Base-by-base conservation (phyloP, 2,329 filamentous ascomycete genomes). In the Raffaelea albimanens region DNA sequence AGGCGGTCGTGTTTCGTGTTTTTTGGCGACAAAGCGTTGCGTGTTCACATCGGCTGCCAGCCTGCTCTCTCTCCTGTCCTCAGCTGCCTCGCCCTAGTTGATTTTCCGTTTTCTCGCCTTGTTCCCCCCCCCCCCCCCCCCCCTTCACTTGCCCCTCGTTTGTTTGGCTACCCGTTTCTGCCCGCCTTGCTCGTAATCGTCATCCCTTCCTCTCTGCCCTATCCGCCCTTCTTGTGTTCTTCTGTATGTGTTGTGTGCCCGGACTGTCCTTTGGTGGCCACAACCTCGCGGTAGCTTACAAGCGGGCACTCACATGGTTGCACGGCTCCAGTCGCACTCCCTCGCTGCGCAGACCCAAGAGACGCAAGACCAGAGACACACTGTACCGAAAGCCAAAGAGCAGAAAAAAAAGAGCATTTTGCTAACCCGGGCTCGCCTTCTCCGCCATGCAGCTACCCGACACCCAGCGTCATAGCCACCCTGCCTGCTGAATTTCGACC, bases 401-500 rank as follows among this genome's bases (percentile, higher is more conserved):
- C 31, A 25, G 20, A 33, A 43, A 31, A 21, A 38, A 22, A 16
- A 29, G 25, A 29, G 13, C 4, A 34, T n/a, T 13, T 54, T 50
- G 57, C 63, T 65, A 57, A 66, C 58, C 54, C 46, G 55, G 25
- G 46, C 51, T 52, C 52, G 52, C 39, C 33, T 19, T 45, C 45
- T 51, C 44, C 52, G 51, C 53, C 52, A 64, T 67, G 64, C 63
- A 69, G 66, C 60, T 56, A 54, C 52, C 61, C 62, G 58, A 53
- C 46, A 55, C 50, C 51, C 50, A 47, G 49, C 51, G 48, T 53
- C 49, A 47, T 48, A 47, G 33, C 34, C 40, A n/a, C 19, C 21
- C 23, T 13, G 25, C 7, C 25, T 29, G 25, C 25, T 29, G 13
- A 29, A 7, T 29, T 7, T 29, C 25, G 25, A 29, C 25, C 25